Evolutionary conservation across 129 eudicot species (phyloP), one percentile per base, ranked within the genome.

Genomic region (Apium graveolens): DNA sequence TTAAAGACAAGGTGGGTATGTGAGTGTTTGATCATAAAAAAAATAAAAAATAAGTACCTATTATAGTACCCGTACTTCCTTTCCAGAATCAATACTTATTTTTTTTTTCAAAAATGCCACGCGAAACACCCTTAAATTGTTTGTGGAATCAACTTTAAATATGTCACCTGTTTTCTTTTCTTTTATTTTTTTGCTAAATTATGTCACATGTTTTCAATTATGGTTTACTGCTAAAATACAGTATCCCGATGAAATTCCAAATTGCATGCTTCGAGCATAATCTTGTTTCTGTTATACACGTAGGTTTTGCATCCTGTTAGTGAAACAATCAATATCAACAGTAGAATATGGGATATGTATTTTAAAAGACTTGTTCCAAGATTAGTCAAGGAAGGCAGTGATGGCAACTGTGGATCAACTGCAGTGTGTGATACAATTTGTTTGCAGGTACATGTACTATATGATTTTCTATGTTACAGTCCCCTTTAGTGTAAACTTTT

Each of bases 251-350:
- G 70, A 65, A 65, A 11, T 65, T 14, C 20, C 2, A 5, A 27
- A 65, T 65, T 65, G 9, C 38, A 65, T 11, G 21, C 38, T 26
- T 65, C 70, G 3, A 31, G 70, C 38, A 29, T 65, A 65, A 65
- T 29, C 20, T 17, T 66, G 34, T 73, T 82, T 21, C 37, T 88
- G 75, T 5, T 75, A 18, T 84, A 76, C 39, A 13, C 78, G 44
- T 77, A 94, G 98, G 98, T 94, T 81, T 83, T 94, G 72, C 97
- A 94, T 86, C 90, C 92, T n/a, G 78, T 86, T 57, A 86, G 89
- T 78, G 84, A 83, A 72, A 78, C 89, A 43, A 94, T 94, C 70
- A 94, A 94, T 76, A 94, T 91, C 31, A 94, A 94, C 81, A 53
- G 37, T 51, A 80, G 84, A 86, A 84, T 94, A 78, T 94, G 98